Base-by-base conservation (phyloP, 495 filamentous ascomycete species). In the Astrothelium macrocarpum region DNA sequence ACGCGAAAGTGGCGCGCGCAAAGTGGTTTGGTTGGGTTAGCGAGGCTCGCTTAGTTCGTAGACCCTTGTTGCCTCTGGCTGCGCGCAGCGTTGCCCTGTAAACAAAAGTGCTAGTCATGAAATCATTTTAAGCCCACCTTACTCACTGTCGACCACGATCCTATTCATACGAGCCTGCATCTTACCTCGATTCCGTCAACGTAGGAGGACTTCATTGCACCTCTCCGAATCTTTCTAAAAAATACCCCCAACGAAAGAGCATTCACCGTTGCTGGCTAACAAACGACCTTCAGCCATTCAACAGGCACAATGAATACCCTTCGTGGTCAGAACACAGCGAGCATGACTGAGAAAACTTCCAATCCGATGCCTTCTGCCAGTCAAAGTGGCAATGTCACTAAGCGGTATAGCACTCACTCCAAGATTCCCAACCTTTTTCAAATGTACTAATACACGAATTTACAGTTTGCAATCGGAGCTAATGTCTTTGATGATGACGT, bases 401-500 rank as follows among this genome's bases (percentile, higher is more conserved):
- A 73, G 63, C 67, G 71, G 71, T 72, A 66, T 9, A 49, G 2
- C 1, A 64, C 20, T 32, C 46, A n/a, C 61, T 34, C 59, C 39
- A 39, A 59, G 53, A 28, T 59, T 18, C 16, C 14, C 25, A 25
- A 32, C 11, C 58, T 49, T 3, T 26, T 42, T 32, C 32, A 42
- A 26, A 32, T 9, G 29, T 18, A 66, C 58, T 62, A 67, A 68
- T 25, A 20, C 56, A 25, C 26, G 1, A 16, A 36, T 32, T 60
- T 23, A 32, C 75, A 97, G 93, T 66, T 82, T 99, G 64, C 94
- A 99, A 77, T 90, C 90, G 45, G 94, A 99, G 75, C 81, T 99
- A 61, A 97, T 97, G 91, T 87, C 93, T 76, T 81, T 99, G 43
- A 99, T 99, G 94, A 89, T 91, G 67, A 90, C 90, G 31, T 84